Evolutionary conservation across 768 basidiomycete species (phyloP).

Genomic region (Nidularia pulvinata): DNA sequence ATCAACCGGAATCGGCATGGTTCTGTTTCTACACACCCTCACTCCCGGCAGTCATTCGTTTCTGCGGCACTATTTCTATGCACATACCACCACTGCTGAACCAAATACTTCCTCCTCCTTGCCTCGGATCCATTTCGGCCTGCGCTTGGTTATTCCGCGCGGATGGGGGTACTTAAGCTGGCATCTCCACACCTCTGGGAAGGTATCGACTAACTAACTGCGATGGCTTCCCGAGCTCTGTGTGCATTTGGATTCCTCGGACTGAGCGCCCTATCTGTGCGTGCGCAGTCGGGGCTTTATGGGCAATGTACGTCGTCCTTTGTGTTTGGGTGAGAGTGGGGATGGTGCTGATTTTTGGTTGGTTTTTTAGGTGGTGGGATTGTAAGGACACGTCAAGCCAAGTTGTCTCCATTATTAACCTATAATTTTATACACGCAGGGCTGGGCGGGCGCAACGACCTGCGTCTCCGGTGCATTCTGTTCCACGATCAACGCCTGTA

Average conservation of each 20-base stretch:
- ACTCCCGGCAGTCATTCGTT: too few species aligned
- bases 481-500: slow-evolving; percentile 22
- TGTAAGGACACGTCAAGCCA: not conserved
- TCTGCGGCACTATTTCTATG: too few species aligned
- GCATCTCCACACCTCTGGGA: not conserved
- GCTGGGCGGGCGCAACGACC: slow-evolving; percentile 30
- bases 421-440: slow-evolving; percentile 10
- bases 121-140: too few species aligned
- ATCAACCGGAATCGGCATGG: slow-evolving; percentile 12
- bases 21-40: too few species aligned
- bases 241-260: slow-evolving; percentile 4
- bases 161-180: slow-evolving; percentile 2
- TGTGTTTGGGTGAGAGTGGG: not conserved
- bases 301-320: slow-evolving; percentile 3
- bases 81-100: too few species aligned
- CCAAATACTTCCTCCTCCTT: too few species aligned
- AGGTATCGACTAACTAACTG: not conserved
- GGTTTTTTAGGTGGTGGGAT: not conserved
- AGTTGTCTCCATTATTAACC: not conserved
- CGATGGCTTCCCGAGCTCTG: not conserved
- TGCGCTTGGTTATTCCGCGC: too few species aligned
- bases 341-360: too few species aligned
- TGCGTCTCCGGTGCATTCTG: slow-evolving; percentile 30
- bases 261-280: slow-evolving; percentile 2
- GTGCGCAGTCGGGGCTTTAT: slow-evolving; percentile 2